These are phyloP conservation scores for Didymella keratinophila DNA, from an alignment of 2,329 filamentous ascomycete genomes.

Conservation along the genomic window DNA sequence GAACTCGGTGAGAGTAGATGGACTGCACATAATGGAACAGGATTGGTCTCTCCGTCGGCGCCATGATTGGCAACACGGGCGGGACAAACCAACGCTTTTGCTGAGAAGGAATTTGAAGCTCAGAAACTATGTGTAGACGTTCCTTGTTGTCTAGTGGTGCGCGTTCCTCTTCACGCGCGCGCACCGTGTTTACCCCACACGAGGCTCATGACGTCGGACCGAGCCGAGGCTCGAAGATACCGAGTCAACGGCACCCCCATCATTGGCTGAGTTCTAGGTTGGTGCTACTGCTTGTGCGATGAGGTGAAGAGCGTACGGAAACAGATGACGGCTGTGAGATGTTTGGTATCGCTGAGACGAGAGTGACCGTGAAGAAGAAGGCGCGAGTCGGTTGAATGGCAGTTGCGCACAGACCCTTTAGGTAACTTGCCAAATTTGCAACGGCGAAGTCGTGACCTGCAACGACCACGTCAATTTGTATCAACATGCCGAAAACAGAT, in stretches of 20 bases:
- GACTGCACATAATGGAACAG: slow-evolving; percentile 73
- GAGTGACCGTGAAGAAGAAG: background rate
- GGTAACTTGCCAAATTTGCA: slow-evolving; percentile 10
- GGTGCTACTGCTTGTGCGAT: background rate
- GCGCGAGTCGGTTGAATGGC: slow-evolving; percentile 3
- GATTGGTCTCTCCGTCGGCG: slow-evolving; percentile 57
- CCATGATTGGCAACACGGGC: too few relatives aligned
- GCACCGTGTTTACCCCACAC: slow-evolving; percentile 21
- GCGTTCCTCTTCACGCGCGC: background rate
- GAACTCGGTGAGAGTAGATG: slow-evolving; percentile 68
- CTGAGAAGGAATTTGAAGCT: background rate
- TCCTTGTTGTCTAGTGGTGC: background rate
- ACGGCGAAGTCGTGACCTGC: background rate
- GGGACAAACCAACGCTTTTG: background rate
- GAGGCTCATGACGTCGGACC: slow-evolving; percentile 12
- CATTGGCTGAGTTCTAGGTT: background rate
- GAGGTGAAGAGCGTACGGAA: background rate
- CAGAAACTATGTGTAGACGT: background rate
- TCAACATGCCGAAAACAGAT: slow-evolving; percentile 18
- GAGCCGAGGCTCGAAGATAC: slow-evolving; percentile 20
- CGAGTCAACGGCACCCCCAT: slow-evolving; percentile 1
- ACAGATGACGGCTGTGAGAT: background rate
- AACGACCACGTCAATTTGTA: background rate
- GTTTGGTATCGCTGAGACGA: background rate
- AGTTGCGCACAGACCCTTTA: slow-evolving; percentile 5